Evolutionary conservation across 2,329 filamentous ascomycete species (phyloP), one percentile per base, ranked within the genome.

Genomic region (Neonectria hederae): DNA sequence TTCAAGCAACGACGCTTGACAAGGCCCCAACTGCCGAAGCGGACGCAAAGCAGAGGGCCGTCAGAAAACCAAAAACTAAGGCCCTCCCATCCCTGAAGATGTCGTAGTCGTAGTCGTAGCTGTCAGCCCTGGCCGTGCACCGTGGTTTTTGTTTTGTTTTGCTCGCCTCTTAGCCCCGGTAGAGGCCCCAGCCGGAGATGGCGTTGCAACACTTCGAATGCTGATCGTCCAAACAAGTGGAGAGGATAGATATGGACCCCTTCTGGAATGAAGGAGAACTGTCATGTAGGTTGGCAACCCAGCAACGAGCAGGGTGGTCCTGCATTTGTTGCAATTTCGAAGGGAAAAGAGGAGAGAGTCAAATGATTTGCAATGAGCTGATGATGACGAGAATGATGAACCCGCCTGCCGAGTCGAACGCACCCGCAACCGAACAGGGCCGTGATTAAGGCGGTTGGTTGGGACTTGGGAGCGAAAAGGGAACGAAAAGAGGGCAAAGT

Each of bases 191-290:
- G 19, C 56, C 52, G 30, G 46, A 26, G 21, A 54, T 24, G 48
- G 32, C 48, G 57, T 38, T 42, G 43, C 13, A 38, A 26, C n/a
- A 28, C 19, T 49, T 46, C 26, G 35, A 56, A 57, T 65, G 58
- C 53, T 54, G 62, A 65, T 65, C 58, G 53, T 21, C 48, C 49
- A 59, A 30, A 42, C 43, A 32, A 60, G 55, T 57, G 51, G 46
- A 52, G 51, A 19, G 42, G 26, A 21, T n/a, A 14, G 43, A 30
- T 40, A 53, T 30, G 40, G 28, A n/a, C 19, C 46, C 56, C 56
- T 54, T 54, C 48, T 57, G 54, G 54, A 57, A 57, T 57, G 54
- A 10, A 4, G 10, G 30, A 32, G 28, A 32, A 32, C 30, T 32
- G 30, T 32, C 30, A 32, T 11, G 30, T 30, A 10, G 28, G 8